phyloP scores from a whole-genome alignment of 768 basidiomycete species.

The Russula sp. region DNA sequence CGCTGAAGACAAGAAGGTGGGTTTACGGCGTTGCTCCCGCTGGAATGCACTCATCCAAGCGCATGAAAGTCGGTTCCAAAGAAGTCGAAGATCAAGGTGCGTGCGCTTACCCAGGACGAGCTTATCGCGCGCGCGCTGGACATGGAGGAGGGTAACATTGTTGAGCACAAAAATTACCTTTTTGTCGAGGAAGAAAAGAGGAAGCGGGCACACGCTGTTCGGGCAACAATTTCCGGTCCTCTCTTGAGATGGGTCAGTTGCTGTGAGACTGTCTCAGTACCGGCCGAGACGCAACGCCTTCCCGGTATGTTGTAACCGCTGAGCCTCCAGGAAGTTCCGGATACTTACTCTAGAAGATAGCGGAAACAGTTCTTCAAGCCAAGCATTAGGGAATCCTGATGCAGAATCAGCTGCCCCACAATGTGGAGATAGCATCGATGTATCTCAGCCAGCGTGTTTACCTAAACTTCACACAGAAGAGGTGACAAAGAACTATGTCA shows the following conservation, averaged over 20 bases:
- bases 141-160: constrained; percentile 79
- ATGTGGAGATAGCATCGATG: neutral
- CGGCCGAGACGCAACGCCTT: constrained; percentile 27
- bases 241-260: constrained; percentile 66
- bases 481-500: constrained; percentile 59
- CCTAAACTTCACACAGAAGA: constrained; percentile 32
- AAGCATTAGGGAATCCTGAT: neutral
- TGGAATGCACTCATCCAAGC: constrained; percentile 20
- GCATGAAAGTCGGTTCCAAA: constrained; percentile 41
- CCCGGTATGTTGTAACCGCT: constrained; percentile 24
- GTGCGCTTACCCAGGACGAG: constrained; percentile 68
- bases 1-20: constrained; percentile 54
- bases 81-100: constrained; percentile 47
- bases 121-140: constrained; percentile 77
- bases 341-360: constrained; percentile 2
- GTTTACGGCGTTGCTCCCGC: constrained; percentile 12
- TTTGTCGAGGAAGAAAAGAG: constrained; percentile 77
- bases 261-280: constrained; percentile 48
- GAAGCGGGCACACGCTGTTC: constrained; percentile 54
- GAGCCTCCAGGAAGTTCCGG: no score
- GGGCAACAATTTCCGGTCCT: constrained; percentile 56
- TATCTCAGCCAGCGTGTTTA: neutral
- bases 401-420: neutral
- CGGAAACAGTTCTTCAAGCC: neutral
- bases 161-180: constrained; percentile 73